These are phyloP conservation scores for Cocos nucifera DNA, from an alignment of 176 grass and related monocot genomes.

Conservation along the genomic window DNA sequence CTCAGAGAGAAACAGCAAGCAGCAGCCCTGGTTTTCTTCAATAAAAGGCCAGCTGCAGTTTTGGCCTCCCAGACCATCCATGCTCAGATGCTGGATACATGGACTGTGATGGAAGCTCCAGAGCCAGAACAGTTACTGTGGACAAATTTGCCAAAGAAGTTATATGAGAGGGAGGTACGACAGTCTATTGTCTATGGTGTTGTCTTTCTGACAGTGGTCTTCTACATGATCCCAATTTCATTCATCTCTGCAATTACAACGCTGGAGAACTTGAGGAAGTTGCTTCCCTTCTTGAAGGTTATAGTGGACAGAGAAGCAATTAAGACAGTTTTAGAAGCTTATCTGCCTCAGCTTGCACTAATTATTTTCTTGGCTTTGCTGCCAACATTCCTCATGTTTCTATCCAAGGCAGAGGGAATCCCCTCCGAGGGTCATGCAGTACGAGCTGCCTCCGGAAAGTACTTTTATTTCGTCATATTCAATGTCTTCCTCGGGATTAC, in stretches of 20 bases:
- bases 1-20: conserved; percentile 60
- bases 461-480: conserved; percentile 86
- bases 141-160: conserved; percentile 51
- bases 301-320: conserved; percentile 36
- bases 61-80: conserved; percentile 80
- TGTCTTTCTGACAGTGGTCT: conserved; percentile 69
- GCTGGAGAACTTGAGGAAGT: conserved; percentile 41
- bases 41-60: conserved; percentile 56
- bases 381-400: conserved; percentile 57
- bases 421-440: conserved; percentile 47
- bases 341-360: conserved; percentile 70
- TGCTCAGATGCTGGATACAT: conserved; percentile 65
- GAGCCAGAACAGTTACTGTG: conserved; percentile 63
- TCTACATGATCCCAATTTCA: conserved; percentile 62
- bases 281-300: conserved; percentile 71
- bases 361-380: conserved; percentile 84
- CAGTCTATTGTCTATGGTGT: conserved; percentile 40
- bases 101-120: conserved; percentile 78
- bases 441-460: conserved; percentile 73
- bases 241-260: conserved; percentile 79
- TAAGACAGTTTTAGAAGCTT: conserved; percentile 72
- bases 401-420: conserved; percentile 79
- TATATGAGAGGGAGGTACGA: conserved; percentile 61
- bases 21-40: conserved; percentile 83
- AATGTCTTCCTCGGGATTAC: conserved; percentile 76